Percentiles rank a stretch among this genome's conserved stretches.
These are phyloP conservation scores for Abrus pulchellus DNA, from an alignment of 306 rosid genomes.

Conservation along the genomic window DNA sequence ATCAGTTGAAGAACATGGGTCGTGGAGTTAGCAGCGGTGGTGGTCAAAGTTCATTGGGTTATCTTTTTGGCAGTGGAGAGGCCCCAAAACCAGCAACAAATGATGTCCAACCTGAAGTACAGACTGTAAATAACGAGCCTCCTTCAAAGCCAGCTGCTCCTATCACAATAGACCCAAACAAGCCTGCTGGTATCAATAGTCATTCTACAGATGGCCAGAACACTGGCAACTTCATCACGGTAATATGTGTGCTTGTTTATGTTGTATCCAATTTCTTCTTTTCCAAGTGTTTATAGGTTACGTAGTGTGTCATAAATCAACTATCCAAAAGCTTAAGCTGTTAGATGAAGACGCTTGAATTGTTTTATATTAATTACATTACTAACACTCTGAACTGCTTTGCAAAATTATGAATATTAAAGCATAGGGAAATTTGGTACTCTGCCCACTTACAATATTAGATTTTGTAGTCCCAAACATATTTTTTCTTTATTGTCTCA, in stretches of 20 bases:
- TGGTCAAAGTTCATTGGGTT: conserved; percentile 98
- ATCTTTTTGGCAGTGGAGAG: conserved; percentile 96
- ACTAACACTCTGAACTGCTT: neutral
- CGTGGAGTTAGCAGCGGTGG: conserved; percentile 99
- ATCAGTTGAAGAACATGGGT: conserved; percentile 75
- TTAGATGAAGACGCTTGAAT: neutral
- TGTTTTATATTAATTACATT: neutral
- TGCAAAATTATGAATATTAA: conserved; percentile 9
- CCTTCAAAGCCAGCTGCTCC: conserved; percentile 67
- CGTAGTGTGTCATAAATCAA: neutral
- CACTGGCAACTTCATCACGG: conserved; percentile 97
- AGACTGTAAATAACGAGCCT: conserved; percentile 57
- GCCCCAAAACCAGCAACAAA: conserved; percentile 74
- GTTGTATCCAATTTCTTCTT: conserved; percentile 27
- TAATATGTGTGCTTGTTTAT: conserved; percentile 42
- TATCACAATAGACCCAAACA: conserved; percentile 63
- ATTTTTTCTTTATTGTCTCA: neutral
- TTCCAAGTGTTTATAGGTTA: conserved; percentile 12
- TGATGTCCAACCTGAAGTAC: conserved; percentile 62
- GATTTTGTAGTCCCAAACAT: conserved; percentile 12
- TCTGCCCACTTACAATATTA: neutral
- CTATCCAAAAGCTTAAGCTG: neutral
- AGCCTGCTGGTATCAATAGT: conserved; percentile 97
- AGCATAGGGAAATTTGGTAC: neutral
- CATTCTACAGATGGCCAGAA: conserved; percentile 94